These are phyloP conservation scores for Polychytrium aggregatum DNA, from an alignment of 192 early-diverging fungal genomes.

Conservation along the genomic window DNA sequence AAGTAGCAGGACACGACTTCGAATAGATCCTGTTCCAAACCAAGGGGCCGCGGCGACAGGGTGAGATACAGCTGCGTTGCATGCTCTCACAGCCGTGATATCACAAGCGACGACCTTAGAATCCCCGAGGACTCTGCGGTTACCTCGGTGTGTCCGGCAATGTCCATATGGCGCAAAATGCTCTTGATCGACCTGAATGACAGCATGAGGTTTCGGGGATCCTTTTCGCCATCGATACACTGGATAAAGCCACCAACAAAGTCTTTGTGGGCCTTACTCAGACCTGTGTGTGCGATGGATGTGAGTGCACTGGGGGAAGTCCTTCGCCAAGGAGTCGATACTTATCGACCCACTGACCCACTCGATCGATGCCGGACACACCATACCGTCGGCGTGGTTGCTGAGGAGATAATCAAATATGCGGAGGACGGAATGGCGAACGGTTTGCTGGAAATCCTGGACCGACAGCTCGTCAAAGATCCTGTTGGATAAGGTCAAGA, in stretches of 20 bases:
- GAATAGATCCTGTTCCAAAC: constrained; percentile 79
- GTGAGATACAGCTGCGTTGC: too few species aligned
- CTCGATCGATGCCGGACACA: neutral
- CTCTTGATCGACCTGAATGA: constrained; percentile 66
- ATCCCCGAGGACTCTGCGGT: neutral
- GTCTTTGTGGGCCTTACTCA: constrained; percentile 46
- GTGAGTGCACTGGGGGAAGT: neutral
- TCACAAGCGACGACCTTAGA: too few species aligned
- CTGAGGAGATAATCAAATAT: constrained; percentile 61
- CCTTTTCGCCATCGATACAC: constrained; percentile 95
- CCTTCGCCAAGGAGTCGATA: neutral
- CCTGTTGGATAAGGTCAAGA: too few species aligned
- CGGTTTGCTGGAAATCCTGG: constrained; percentile 83
- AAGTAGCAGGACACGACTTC: constrained; percentile 99
- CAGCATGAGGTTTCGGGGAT: constrained; percentile 86
- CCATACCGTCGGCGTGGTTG: constrained; percentile 41
- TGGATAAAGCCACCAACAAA: constrained; percentile 80
- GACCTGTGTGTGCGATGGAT: constrained; percentile 8
- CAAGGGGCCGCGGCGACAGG: too few species aligned
- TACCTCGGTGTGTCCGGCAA: constrained; percentile 65
- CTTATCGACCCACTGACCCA: constrained; percentile 1
- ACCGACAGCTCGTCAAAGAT: constrained; percentile 77
- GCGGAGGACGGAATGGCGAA: constrained; percentile 60
- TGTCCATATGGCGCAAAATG: constrained; percentile 68
- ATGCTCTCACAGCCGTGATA: too few species aligned